Base-by-base conservation (phyloP, 768 basidiomycete species). In the Boletus tomentosulus region DNA sequence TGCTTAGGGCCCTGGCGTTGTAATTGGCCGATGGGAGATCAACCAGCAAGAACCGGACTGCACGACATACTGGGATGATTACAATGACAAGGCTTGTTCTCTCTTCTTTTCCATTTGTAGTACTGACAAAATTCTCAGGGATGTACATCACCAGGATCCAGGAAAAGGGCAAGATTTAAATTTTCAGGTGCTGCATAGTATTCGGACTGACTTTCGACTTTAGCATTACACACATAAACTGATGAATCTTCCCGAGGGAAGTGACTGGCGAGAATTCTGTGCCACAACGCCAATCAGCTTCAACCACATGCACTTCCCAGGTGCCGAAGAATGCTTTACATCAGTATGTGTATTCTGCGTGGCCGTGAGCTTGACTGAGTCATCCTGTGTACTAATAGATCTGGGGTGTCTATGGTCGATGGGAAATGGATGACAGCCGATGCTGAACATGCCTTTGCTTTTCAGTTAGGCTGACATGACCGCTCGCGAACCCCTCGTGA, bases 221-320 rank as follows among this genome's bases (percentile, higher is more conserved):
- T 5, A 73, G 71, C 57, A 57, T 30, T 55, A 67, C 34, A 62
- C 66, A 15, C 61, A 66, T 6, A 62, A 60, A 27, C 47, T 73
- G 6, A 54, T 57, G 46, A 62, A 68, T 35, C 50, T 73, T 12
- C 69, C 62, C 0, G 6, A 48, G 8, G 56, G 59, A 9, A 51
- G 57, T 19, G 59, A 71, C n/a, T 73, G 70, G 71, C 55, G 45
- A 13, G 62, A 66, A n/a, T 71, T 73, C 51, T 72, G 71, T 47
- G 68, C 69, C 1, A 70, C 72, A 2, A 73, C 71, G 0, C 71
- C 71, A 1, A 48, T 52, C 10, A n/a, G 28, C n/a, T 67, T 72
- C 45, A 39, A 53, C 13, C 34, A 58, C 0, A 41, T 58, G 53
- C 49, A 66, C 15, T 73, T 71, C 19, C 42, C 44, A 0, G 53